These are phyloP conservation scores for Hyaloperonospora arabidopsidis DNA, from an alignment of 352 stramenopile species.

Conservation along the genomic window DNA sequence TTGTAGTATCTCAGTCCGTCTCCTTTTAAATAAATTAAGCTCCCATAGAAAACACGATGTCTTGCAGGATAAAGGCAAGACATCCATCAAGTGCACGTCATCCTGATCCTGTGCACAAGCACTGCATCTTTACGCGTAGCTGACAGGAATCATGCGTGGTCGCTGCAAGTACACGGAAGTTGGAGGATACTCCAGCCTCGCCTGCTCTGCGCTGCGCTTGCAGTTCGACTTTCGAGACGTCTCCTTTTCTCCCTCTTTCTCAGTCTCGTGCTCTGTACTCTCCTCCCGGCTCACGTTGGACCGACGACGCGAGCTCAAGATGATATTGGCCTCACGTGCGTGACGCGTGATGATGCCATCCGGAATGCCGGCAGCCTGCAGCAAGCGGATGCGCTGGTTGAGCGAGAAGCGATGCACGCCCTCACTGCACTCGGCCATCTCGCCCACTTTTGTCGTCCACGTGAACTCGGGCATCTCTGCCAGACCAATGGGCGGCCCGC, in stretches of 20 bases:
- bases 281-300: constrained; percentile 32
- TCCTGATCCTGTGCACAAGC: too few relatives aligned
- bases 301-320: constrained; percentile 42
- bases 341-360: constrained; percentile 65
- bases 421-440: constrained; percentile 56
- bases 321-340: constrained; percentile 57
- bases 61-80: too few relatives aligned
- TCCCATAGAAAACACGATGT: too few relatives aligned
- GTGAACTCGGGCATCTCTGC: constrained; percentile 44
- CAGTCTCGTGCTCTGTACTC: constrained; percentile 27
- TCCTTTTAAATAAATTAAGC: too few relatives aligned
- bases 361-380: constrained; percentile 40
- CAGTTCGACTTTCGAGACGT: constrained; percentile 1
- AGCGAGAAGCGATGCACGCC: constrained; percentile 46
- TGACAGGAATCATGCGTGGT: constrained; percentile 43
- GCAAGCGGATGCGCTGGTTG: constrained; percentile 40
- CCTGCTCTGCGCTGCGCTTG: too few relatives aligned
- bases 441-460: constrained; percentile 51
- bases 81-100: too few relatives aligned
- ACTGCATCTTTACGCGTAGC: constrained; percentile 29
- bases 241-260: constrained; percentile 7
- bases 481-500: constrained; percentile 45
- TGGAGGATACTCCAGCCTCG: not conserved
- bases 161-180: constrained; percentile 27
- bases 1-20: too few relatives aligned